These are phyloP conservation scores for Nothopassalora personata DNA, from an alignment of 2,329 filamentous ascomycete species.

Conservation along the genomic window DNA sequence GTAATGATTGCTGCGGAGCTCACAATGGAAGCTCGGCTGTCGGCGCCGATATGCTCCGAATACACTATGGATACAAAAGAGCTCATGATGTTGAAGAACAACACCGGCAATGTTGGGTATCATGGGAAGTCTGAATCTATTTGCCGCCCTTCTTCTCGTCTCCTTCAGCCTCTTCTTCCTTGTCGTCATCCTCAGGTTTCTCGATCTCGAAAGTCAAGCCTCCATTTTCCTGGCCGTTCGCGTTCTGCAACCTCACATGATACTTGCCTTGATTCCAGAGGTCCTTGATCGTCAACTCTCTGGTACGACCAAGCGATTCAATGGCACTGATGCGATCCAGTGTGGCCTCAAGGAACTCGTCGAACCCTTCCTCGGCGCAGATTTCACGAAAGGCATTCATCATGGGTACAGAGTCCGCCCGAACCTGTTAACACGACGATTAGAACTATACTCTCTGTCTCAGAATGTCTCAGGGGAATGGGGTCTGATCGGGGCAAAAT, in stretches of 20 bases:
- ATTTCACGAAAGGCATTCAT: slow-evolving; percentile 85
- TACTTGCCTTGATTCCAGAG: slow-evolving; percentile 81
- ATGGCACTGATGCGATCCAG: slow-evolving; percentile 84
- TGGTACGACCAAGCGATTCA: slow-evolving; percentile 86
- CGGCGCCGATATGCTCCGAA: not conserved
- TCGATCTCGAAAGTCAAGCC: slow-evolving; percentile 45
- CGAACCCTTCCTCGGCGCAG: slow-evolving; percentile 69
- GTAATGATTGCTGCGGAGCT: not conserved
- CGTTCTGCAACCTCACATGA: slow-evolving; percentile 51
- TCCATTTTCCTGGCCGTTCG: slow-evolving; percentile 44
- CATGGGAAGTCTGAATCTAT: not conserved
- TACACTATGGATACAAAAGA: not conserved
- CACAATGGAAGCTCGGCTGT: not conserved
- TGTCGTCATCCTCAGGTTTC: slow-evolving; percentile 25
- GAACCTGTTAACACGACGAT: slow-evolving; percentile 39
- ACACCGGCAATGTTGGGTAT: not conserved
- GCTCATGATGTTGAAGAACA: not conserved
- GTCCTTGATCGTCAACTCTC: slow-evolving; percentile 93
- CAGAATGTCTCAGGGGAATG: too few species aligned
- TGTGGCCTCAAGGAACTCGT: slow-evolving; percentile 74
- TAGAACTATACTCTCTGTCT: too few species aligned
- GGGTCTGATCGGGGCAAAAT: too few species aligned
- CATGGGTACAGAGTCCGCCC: slow-evolving; percentile 94
- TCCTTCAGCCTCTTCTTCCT: slow-evolving; percentile 14
- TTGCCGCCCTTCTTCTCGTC: not conserved